Evolutionary conservation across 2,329 filamentous ascomycete genomes (phyloP).

Genomic region (Chalaropsis ovoidea): DNA sequence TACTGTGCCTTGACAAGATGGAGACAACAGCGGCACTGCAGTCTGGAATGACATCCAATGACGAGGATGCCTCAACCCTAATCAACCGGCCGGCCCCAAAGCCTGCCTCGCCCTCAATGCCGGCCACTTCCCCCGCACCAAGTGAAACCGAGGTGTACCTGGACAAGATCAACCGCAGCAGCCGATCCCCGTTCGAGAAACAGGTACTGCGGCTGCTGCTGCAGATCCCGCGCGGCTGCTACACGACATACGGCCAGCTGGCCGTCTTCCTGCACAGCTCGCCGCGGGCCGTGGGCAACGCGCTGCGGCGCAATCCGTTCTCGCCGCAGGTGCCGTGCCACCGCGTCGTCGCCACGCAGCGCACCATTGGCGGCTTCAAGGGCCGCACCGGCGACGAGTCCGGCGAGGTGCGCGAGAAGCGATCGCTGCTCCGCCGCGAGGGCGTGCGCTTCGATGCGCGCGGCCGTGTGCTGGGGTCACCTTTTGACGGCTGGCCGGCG

Average conservation of each 20-base stretch:
- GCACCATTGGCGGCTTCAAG: constrained; percentile 55
- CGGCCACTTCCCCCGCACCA: background rate
- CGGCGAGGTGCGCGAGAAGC: constrained; percentile 53
- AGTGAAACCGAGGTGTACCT: constrained; percentile 36
- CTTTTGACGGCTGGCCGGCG: constrained; percentile 35
- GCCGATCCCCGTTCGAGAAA: constrained; percentile 48
- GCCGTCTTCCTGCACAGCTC: constrained; percentile 58
- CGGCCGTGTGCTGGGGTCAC: constrained; percentile 50
- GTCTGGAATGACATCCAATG: background rate
- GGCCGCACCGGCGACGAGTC: constrained; percentile 53
- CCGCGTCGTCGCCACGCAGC: constrained; percentile 57
- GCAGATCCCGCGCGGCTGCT: constrained; percentile 63
- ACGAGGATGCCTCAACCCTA: background rate
- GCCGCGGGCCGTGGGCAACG: constrained; percentile 67
- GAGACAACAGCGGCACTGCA: background rate
- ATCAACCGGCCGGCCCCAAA: background rate
- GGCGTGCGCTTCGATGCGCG: constrained; percentile 53
- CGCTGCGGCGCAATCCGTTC: constrained; percentile 68
- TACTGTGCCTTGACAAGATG: background rate
- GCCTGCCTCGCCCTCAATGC: background rate
- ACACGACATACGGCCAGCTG: constrained; percentile 69
- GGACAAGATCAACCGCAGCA: constrained; percentile 37
- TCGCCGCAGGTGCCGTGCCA: constrained; percentile 75
- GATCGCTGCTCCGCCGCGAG: constrained; percentile 49
- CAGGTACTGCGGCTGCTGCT: constrained; percentile 61